These are phyloP conservation scores for Pleurotus platypus DNA, from an alignment of 768 basidiomycete genomes.

Conservation along the genomic window DNA sequence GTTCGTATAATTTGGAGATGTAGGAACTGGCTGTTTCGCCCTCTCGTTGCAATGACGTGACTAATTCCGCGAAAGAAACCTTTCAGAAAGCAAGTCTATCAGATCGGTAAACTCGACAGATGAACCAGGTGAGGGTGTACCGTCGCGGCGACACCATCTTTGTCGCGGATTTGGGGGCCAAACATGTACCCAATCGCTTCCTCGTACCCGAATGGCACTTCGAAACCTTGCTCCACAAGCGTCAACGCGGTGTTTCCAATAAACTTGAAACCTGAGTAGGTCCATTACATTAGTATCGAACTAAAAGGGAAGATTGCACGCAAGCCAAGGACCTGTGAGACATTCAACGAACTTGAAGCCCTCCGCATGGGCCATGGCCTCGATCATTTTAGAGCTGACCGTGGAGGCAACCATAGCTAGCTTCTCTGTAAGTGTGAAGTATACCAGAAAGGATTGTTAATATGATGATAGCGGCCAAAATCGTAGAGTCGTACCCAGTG, in stretches of 20 bases:
- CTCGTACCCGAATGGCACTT: slow-evolving; percentile 82
- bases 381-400: slow-evolving; percentile 89
- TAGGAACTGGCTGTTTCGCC: slow-evolving; percentile 55
- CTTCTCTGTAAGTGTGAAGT: slow-evolving; percentile 33
- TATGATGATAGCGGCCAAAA: too few relatives aligned
- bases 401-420: slow-evolving; percentile 87
- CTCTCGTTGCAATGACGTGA: slow-evolving; percentile 40
- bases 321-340: slow-evolving; percentile 57
- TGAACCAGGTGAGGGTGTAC: slow-evolving; percentile 31
- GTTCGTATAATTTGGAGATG: slow-evolving; percentile 60
- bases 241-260: slow-evolving; percentile 80
- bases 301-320: slow-evolving; percentile 7
- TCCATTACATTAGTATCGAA: slow-evolving; percentile 7
- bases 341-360: slow-evolving; percentile 86
- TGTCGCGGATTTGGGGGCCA: slow-evolving; percentile 74
- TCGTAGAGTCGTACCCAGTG: slow-evolving; percentile 8
- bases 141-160: slow-evolving; percentile 83
- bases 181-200: slow-evolving; percentile 94
- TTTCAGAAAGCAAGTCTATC: slow-evolving; percentile 18
- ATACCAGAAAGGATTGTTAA: too few relatives aligned
- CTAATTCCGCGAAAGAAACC: slow-evolving; percentile 72
- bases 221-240: slow-evolving; percentile 62
- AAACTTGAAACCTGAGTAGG: slow-evolving; percentile 73
- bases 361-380: slow-evolving; percentile 67
- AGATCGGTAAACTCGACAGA: neutral